Evolutionary conservation across 192 early-diverging fungal species (phyloP).

Genomic region (Dissophora globulifera): DNA sequence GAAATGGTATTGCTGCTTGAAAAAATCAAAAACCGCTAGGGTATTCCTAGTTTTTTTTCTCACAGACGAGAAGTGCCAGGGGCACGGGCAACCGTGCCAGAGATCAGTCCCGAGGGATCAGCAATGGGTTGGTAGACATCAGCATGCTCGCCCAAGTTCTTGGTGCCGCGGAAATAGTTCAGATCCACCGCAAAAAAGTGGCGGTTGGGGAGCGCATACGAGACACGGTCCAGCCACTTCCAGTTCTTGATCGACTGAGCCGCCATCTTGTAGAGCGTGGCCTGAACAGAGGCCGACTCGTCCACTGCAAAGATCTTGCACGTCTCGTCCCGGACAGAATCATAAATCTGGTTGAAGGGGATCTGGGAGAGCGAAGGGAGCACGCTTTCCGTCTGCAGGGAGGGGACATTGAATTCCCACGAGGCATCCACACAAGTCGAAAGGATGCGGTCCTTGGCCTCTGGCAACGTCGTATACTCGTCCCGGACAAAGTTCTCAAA

Average conservation of each 20-base stretch:
- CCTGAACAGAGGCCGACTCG: conserved; percentile 82
- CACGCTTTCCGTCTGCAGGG: conserved; percentile 17
- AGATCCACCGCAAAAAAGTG: conserved; percentile 81
- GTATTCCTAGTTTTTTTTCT: too few species aligned
- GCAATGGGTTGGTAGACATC: conserved; percentile 79
- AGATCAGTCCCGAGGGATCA: conserved; percentile 81
- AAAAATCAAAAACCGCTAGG: background rate
- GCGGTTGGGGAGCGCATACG: conserved; percentile 82
- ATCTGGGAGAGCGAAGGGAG: conserved; percentile 43
- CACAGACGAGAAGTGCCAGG: conserved; percentile 16
- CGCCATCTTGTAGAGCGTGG: conserved; percentile 83
- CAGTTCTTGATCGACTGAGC: conserved; percentile 68
- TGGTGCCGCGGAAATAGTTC: conserved; percentile 71
- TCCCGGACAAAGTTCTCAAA: conserved; percentile 80
- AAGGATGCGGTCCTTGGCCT: conserved; percentile 80
- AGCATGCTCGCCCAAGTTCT: conserved; percentile 72
- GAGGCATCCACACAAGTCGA: conserved; percentile 77
- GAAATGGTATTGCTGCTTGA: too few species aligned
- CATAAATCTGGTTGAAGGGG: conserved; percentile 66
- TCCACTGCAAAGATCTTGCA: conserved; percentile 79
- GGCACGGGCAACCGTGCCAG: conserved; percentile 71
- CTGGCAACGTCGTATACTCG: conserved; percentile 78
- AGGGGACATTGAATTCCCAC: conserved; percentile 64
- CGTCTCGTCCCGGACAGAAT: conserved; percentile 71
- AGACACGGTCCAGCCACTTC: conserved; percentile 68